Evolutionary conservation across 257 asterid species (phyloP), one percentile per base, ranked within the genome.

Genomic region (Solanum etuberosum): DNA sequence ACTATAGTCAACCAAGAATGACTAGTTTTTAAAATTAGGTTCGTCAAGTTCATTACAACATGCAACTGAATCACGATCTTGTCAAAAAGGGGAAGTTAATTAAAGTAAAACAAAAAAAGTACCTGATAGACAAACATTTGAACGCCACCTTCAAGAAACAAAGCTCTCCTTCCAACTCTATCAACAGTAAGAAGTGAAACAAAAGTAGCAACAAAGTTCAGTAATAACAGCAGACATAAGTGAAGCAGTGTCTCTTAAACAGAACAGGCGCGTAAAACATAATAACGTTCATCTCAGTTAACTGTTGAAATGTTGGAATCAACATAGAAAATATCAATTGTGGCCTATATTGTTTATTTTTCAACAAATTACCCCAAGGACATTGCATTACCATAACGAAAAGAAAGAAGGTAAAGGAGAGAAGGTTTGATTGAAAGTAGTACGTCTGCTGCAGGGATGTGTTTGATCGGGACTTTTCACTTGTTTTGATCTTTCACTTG

Each of bases 191-290:
- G 90, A 25, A 95, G 90, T 5, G 98, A 94, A 25, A 95, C 95
- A 3, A 85, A 3, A 0, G 98, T 95, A 0, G 95, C 95, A 6
- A 88, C 5, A 38, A 93, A 92, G 71, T 93, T 93, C 97, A 0
- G 98, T 93, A 48, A 89, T 86, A 0, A 89, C 87, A 31, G 91
- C 84, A 1, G 93, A 91, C 89, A 93, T 93, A 51, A 95, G 89
- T 1, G 98, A 90, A 13, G 97, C 93, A 0, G 91, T 88, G 35
- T 40, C 71, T 4, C 73, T 88, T 91, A 54, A 96, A 95, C 89
- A 96, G 59, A 11, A 95, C 95, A 0, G 99, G 98, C 0, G 99
- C 99, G 40, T 96, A 96, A 68, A 96, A 95, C 92, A 92, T 93
- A 88, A 95, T 93, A 67, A 93, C 97, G 11, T 95, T 95, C 32